Evolutionary conservation across 106 monocot genomes (phyloP).

Genomic region (Acanthochlamys bracteata): DNA sequence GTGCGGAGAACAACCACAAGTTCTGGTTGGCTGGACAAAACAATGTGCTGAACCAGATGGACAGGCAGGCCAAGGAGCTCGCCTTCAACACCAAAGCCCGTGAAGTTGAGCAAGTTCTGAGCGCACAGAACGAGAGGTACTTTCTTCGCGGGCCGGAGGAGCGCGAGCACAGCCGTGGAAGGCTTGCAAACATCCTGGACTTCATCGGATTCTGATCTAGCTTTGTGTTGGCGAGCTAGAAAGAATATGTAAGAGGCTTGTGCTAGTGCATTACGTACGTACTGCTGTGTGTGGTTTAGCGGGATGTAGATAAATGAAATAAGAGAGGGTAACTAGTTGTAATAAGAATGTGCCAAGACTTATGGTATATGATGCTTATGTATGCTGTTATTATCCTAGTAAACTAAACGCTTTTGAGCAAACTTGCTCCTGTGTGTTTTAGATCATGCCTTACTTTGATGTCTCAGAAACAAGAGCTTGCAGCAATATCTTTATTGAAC

Average conservation of each 20-base stretch:
- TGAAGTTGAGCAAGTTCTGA: constrained; percentile 1
- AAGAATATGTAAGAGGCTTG: background rate
- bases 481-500: too few species aligned
- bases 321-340: too few species aligned
- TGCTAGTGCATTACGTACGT: background rate
- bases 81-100: background rate
- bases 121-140: background rate
- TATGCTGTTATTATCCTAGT: too few species aligned
- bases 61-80: background rate
- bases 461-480: too few species aligned
- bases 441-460: too few species aligned
- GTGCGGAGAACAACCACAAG: background rate
- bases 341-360: too few species aligned
- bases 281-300: background rate
- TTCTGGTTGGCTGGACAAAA: background rate
- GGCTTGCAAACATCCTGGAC: background rate
- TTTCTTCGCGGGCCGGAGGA: constrained; percentile 3
- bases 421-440: too few species aligned
- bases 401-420: too few species aligned
- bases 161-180: background rate
- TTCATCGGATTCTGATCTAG: constrained; percentile 1
- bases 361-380: too few species aligned
- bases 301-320: too few species aligned
- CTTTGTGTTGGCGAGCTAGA: too few species aligned
- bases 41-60: background rate